phyloP scores from a whole-genome alignment of 1,139 yeast species.

The Diutina mesorugosa region DNA sequence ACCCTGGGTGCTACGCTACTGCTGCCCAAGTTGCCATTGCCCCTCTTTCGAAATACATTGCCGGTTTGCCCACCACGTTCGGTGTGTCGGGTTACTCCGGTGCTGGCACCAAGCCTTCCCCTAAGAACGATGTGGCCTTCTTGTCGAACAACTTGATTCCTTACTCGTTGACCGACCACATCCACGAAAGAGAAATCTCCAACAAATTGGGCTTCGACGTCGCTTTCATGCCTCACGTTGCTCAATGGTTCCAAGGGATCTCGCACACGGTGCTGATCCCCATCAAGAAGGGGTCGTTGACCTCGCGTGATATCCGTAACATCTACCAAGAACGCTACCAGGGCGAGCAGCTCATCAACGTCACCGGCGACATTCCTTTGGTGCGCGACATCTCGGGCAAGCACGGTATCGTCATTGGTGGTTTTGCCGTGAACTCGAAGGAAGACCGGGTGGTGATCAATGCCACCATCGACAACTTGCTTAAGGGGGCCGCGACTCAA shows the following conservation, averaged over 20 bases:
- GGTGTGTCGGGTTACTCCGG: slow-evolving; percentile 99
- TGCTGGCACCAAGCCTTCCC: slow-evolving; percentile 97
- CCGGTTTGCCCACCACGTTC: slow-evolving; percentile 71
- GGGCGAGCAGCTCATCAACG: slow-evolving; percentile 74
- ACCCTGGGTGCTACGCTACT: slow-evolving; percentile 98
- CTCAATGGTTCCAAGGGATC: slow-evolving; percentile 99
- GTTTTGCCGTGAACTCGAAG: slow-evolving; percentile 81
- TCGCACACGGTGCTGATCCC: slow-evolving; percentile 88
- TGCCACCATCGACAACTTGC: slow-evolving; percentile 87
- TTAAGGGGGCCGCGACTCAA: slow-evolving; percentile 98
- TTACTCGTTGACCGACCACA: slow-evolving; percentile 89
- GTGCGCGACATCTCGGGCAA: slow-evolving; percentile 87
- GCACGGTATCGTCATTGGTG: slow-evolving; percentile 92
- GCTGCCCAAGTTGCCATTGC: slow-evolving; percentile 92
- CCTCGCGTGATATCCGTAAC: slow-evolving; percentile 73
- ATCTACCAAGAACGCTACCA: slow-evolving; percentile 81
- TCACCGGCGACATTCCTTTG: slow-evolving; percentile 83
- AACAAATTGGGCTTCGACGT: slow-evolving; percentile 64
- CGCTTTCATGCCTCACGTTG: slow-evolving; percentile 94
- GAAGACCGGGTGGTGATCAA: slow-evolving; percentile 88
- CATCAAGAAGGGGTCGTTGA: slow-evolving; percentile 51
- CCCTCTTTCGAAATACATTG: slow-evolving; percentile 54
- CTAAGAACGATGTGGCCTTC: slow-evolving; percentile 73
- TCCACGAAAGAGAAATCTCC: slow-evolving; percentile 90
- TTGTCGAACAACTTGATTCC: slow-evolving; percentile 82